Evolutionary conservation across 2,329 filamentous ascomycete genomes (phyloP).

Genomic region (Torrubiella hemipterigena): DNA sequence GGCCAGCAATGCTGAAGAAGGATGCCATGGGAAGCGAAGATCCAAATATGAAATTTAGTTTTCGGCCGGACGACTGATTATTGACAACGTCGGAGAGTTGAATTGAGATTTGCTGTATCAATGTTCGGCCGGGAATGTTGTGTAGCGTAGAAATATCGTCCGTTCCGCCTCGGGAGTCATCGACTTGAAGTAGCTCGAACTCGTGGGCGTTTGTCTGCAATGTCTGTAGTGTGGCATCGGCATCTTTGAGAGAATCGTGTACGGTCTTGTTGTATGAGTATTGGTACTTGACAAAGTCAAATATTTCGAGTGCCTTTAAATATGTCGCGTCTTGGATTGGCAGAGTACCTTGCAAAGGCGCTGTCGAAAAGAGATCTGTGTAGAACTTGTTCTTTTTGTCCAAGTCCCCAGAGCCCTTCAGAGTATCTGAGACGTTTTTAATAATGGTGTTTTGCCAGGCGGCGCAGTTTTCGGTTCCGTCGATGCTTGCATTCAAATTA

Average conservation of each 20-base stretch:
- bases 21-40: slow-evolving; percentile 41
- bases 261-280: slow-evolving; percentile 37
- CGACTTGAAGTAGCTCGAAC: slow-evolving; percentile 44
- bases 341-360: slow-evolving; percentile 25
- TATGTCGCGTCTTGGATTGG: slow-evolving; percentile 23
- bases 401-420: slow-evolving; percentile 12
- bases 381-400: slow-evolving; percentile 27
- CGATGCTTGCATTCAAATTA: slow-evolving; percentile 16
- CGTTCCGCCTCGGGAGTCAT: slow-evolving; percentile 28
- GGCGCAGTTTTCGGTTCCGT: slow-evolving; percentile 25
- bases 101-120: slow-evolving; percentile 31
- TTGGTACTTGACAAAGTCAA: slow-evolving; percentile 43
- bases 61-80: too few relatives aligned
- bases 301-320: slow-evolving; percentile 39
- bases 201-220: slow-evolving; percentile 52
- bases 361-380: slow-evolving; percentile 23
- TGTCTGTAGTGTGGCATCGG: slow-evolving; percentile 20
- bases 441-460: slow-evolving; percentile 20
- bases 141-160: slow-evolving; percentile 25
- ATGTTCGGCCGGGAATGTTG: slow-evolving; percentile 39
- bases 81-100: slow-evolving; percentile 30
- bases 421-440: slow-evolving; percentile 13
- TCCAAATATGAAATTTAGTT: slow-evolving; percentile 42
- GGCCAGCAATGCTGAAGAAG: slow-evolving; percentile 37
- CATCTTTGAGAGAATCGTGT: slow-evolving; percentile 21